A percentile compares a stretch with the other conserved stretches of the same genome.
Conservation (phyloP, 345 rosid species). For the Bruguiera parviflora region DNA sequence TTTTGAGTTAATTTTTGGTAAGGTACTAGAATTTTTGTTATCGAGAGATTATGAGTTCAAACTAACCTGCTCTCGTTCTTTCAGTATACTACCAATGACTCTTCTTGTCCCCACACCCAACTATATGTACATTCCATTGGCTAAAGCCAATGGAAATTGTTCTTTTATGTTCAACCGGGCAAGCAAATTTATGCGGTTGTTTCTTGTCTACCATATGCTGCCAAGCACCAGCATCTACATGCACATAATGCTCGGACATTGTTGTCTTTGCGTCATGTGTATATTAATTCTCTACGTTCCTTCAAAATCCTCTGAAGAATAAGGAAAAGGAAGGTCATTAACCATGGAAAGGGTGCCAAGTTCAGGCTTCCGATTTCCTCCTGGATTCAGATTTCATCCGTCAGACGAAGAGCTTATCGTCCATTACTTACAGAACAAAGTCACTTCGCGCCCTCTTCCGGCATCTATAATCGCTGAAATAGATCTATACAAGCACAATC, state of each 20-base stretch:
- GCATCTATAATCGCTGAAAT: slow-evolving; percentile 47
- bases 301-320: neutral
- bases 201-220: slow-evolving; percentile 21
- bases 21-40: too few species aligned
- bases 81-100: too few species aligned
- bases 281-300: neutral
- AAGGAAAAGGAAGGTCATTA: neutral
- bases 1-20: too few species aligned
- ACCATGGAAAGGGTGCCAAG: slow-evolving; percentile 25
- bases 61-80: too few species aligned
- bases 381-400: slow-evolving; percentile 58
- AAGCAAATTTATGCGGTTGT: slow-evolving; percentile 7
- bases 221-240: slow-evolving; percentile 15
- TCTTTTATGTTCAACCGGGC: slow-evolving; percentile 2
- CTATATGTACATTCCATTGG: too few species aligned
- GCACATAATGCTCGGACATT: slow-evolving; percentile 17
- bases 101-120: too few species aligned
- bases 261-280: neutral
- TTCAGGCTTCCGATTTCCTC: slow-evolving; percentile 39
- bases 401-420: slow-evolving; percentile 52
- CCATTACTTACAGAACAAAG: slow-evolving; percentile 49
- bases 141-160: slow-evolving; percentile 11
- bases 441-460: slow-evolving; percentile 38
- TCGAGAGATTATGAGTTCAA: too few species aligned
- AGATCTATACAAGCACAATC: slow-evolving; percentile 46